A percentile compares a stretch with the other conserved stretches of the same genome.
Conservation (phyloP, 768 basidiomycete species). For the Naganishia friedmannii region DNA sequence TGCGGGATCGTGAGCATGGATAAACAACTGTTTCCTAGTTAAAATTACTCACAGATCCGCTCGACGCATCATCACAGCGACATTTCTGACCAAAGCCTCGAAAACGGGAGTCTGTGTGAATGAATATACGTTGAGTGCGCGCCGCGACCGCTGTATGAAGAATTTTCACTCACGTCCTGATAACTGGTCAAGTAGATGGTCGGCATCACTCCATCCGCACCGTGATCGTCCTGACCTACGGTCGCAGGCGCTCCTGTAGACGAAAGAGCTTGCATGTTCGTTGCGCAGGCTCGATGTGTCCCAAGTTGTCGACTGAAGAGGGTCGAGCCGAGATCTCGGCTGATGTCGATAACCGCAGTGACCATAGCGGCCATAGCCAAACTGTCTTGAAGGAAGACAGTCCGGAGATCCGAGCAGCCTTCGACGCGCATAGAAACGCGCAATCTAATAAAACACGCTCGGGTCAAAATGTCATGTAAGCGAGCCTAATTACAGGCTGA, state of each 20-base stretch:
- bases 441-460: background rate
- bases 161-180: slow-evolving; percentile 45
- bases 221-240: background rate
- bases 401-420: no score
- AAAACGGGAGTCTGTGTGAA: slow-evolving; percentile 66
- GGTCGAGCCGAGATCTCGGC: no score
- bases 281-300: no score
- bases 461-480: no score
- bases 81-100: slow-evolving; percentile 96
- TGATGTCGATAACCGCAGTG: no score
- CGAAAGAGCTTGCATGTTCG: slow-evolving; percentile 3
- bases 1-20: background rate
- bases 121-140: background rate
- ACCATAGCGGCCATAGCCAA: no score
- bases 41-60: slow-evolving; percentile 71
- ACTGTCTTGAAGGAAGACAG: no score
- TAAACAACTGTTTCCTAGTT: background rate
- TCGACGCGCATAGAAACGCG: no score
- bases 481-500: background rate
- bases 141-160: background rate
- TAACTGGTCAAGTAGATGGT: slow-evolving; percentile 51
- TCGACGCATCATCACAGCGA: slow-evolving; percentile 95
- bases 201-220: slow-evolving; percentile 22
- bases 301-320: no score
- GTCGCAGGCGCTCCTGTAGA: background rate